Evolutionary conservation across 176 grass and related monocot species (phyloP).

Genomic region (Bothriochloa decipiens): DNA sequence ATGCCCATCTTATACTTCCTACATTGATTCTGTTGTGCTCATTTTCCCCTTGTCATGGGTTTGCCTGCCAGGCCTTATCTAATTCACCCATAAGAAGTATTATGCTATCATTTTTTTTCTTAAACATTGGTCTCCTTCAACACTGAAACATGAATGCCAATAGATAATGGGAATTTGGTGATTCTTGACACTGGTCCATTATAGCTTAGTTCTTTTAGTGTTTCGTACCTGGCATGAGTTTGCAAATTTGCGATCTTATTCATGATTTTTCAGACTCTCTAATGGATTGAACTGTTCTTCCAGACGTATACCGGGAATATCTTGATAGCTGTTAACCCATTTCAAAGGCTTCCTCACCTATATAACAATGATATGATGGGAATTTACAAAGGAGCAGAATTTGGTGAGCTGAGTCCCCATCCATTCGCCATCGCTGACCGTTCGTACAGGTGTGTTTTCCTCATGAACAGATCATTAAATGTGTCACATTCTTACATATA

Average conservation of each 20-base stretch:
- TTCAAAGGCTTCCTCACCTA: slow-evolving; percentile 87
- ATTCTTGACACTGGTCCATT: not conserved
- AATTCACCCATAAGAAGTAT: not conserved
- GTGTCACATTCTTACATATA: slow-evolving; percentile 3
- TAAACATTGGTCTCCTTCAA: not conserved
- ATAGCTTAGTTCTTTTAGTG: slow-evolving; percentile 6
- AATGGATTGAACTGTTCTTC: slow-evolving; percentile 56
- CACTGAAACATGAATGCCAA: slow-evolving; percentile 5
- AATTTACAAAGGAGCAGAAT: slow-evolving; percentile 81
- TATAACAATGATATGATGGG: slow-evolving; percentile 97
- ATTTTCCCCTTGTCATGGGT: not conserved
- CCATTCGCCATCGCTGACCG: slow-evolving; percentile 90
- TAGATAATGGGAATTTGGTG: not conserved
- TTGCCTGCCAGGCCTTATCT: not conserved
- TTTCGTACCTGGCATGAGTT: slow-evolving; percentile 26
- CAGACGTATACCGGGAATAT: slow-evolving; percentile 98
- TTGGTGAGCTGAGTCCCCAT: slow-evolving; percentile 95
- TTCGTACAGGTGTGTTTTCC: slow-evolving; percentile 69
- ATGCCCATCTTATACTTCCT: not conserved
- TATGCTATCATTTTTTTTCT: not conserved
- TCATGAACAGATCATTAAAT: not conserved
- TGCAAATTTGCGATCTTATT: not conserved
- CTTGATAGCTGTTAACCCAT: slow-evolving; percentile 97
- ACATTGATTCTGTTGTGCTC: slow-evolving; percentile 2
- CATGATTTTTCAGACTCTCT: slow-evolving; percentile 35